Base-by-base conservation (phyloP, 2,329 filamentous ascomycete genomes). In the Xylariales sp. region DNA sequence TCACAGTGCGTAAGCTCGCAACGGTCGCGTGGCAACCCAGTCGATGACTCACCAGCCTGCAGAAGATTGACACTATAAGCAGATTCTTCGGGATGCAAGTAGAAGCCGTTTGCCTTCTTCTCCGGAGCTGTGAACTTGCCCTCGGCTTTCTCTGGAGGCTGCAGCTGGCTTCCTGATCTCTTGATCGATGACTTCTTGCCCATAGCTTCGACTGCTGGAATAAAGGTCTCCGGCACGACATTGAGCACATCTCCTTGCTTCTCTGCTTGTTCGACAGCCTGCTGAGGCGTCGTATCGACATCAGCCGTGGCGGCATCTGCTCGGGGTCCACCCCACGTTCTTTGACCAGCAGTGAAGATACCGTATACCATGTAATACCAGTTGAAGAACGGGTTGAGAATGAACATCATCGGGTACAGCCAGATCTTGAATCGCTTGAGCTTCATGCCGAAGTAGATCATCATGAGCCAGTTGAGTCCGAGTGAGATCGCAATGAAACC, bases 341-440 rank as follows among this genome's bases (percentile, higher is more conserved):
- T 78, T 61, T 95, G 88, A 15, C 90, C 89, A 21, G 90, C 89
- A 1, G 91, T 96, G 63, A 95, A 93, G 52, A 95, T 94, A 32
- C 89, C 90, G 61, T 96, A 95, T 3, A 95, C 85, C 86, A 96
- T 95, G 68, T 97, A 97, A 44, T 88, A 78, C 91, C 91, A 97
- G 65, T 97, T 97, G 74, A 96, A 90, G 59, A 97, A 94, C 1
- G 93, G 91, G 58, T 96, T 97, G 48, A 96, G 63, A 34, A 95
- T 67, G 60, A 96, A 97, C 89, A 97, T 96, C 48, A 97, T 55
- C 0, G 91, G 91, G 59, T 97, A 97, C 5, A 97, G 72, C 84
- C 88, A 91, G 47, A 94, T 86, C 71, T 98, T 97, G 70, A 84
- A 96, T 9, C 93, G 79, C 46, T 84, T 82, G 36, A 97, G 76